A percentile compares a stretch with the other conserved stretches of the same genome.
phyloP scores from a whole-genome alignment of 345 rosid species.

The Arabidopsis thaliana region DNA sequence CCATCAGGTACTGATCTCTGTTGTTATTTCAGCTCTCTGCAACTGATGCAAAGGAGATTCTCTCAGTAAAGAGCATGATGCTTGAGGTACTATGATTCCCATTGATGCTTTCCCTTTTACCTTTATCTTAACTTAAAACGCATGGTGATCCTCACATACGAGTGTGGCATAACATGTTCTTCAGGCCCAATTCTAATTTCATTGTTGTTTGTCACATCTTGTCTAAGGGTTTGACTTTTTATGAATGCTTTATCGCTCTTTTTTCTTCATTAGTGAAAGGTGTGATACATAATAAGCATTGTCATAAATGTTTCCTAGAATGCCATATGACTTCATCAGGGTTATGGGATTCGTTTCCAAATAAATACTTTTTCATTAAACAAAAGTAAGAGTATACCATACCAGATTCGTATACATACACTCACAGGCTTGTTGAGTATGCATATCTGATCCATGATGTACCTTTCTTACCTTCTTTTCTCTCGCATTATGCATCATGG shows the following conservation, averaged over 20 bases:
- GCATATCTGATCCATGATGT: slow-evolving; percentile 21
- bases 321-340: slow-evolving; percentile 15
- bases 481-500: slow-evolving; percentile 29
- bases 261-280: slow-evolving; percentile 8
- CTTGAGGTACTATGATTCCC: slow-evolving; percentile 63
- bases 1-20: slow-evolving; percentile 24
- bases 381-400: background rate
- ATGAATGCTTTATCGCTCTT: background rate
- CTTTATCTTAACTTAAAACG: background rate
- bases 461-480: background rate
- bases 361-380: background rate
- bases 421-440: slow-evolving; percentile 16
- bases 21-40: slow-evolving; percentile 64
- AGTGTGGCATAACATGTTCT: slow-evolving; percentile 27
- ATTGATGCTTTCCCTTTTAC: slow-evolving; percentile 14
- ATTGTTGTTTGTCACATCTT: slow-evolving; percentile 21
- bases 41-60: slow-evolving; percentile 68
- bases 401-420: slow-evolving; percentile 4
- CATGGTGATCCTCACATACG: background rate
- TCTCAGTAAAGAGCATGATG: slow-evolving; percentile 64
- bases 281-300: slow-evolving; percentile 2
- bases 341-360: slow-evolving; percentile 16
- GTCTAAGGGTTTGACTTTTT: slow-evolving; percentile 3
- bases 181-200: background rate
- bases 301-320: slow-evolving; percentile 13